Base-by-base conservation (phyloP, 2,329 filamentous ascomycete genomes). In the Hymenoscyphus scutula region DNA sequence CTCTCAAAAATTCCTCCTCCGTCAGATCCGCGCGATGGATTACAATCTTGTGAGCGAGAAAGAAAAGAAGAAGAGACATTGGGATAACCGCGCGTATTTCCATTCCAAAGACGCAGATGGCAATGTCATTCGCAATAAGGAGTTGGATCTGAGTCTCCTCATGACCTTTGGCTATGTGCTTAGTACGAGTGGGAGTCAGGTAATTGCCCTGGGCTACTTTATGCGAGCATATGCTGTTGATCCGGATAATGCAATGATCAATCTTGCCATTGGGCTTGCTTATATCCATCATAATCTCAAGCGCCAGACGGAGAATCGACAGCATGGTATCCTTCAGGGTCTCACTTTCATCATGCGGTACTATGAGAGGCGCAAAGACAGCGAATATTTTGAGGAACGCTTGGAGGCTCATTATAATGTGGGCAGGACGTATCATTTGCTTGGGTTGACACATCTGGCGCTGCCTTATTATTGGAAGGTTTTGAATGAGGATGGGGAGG, bases 201-300 rank as follows among this genome's bases (percentile, higher is more conserved):
- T 87, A 15, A 91, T 89, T 70, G 91, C 95, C 0, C 78, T 98
- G 37, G 84, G 90, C 69, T 98, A 97, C 78, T 96, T 96, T 72
- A 86, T 93, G 70, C 85, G 90, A 61, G 90, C 89, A 1, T 84
- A 86, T 61, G 85, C 90, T 1, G 77, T 97, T 1, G 88, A 92
- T 67, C 89, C 90, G 0, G 76, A 83, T 7, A 96, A 97, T 71
- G 83, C 89, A 0, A 86, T 91, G 70, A 84, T 97, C 66, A 89
- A 92, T 65, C 83, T 99, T 11, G 90, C 86, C 69, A 88, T 97
- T 27, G 92, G 89, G 0, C 83, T 95, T 13, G 88, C 89, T 32
- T 98, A 97, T 74, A 84, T 97, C 45, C 91, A 97, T 74, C 90
- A 95, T 74, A 89, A 90, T 0, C 83, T 97, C 72, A 97, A 98